Evolutionary conservation across 78 protist genomes (phyloP).

Genomic region (Chrysochromulina tobinii): DNA sequence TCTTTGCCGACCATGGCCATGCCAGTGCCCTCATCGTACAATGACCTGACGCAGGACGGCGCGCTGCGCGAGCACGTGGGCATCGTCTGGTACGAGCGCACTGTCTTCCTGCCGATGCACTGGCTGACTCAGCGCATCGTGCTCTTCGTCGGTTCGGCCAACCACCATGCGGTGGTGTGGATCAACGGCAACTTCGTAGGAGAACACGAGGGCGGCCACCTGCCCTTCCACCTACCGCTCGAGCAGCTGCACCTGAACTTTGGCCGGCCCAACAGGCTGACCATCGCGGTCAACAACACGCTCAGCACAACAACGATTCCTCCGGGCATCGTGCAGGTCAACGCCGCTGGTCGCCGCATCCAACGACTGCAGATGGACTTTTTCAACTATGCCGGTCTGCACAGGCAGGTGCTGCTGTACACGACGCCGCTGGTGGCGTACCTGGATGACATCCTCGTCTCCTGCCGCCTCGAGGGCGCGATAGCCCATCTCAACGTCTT

Average conservation of each 20-base stretch:
- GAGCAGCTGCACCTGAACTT: background rate
- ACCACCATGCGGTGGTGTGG: background rate
- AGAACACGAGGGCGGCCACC: constrained; percentile 6
- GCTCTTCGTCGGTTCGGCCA: constrained; percentile 12
- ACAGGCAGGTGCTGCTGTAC: constrained; percentile 10
- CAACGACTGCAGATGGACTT: constrained; percentile 12
- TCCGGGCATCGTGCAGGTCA: background rate
- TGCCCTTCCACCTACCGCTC: background rate
- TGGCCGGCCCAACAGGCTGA: background rate
- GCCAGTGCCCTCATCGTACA: constrained; percentile 8
- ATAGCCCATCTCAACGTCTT: background rate
- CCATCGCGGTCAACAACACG: constrained; percentile 17
- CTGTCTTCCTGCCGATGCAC: background rate
- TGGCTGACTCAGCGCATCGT: background rate
- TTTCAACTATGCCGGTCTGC: constrained; percentile 1
- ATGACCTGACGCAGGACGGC: background rate
- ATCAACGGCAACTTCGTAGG: background rate
- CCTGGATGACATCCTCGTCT: background rate
- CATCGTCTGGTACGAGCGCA: constrained; percentile 6
- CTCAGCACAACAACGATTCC: background rate
- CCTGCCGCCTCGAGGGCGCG: background rate
- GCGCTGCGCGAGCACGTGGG: background rate
- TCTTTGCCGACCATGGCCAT: background rate
- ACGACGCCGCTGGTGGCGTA: background rate
- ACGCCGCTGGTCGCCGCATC: background rate